Evolutionary conservation across 441 rosid species (phyloP), one percentile per base, ranked within the genome.

Genomic region (Caryocar brasiliense): DNA sequence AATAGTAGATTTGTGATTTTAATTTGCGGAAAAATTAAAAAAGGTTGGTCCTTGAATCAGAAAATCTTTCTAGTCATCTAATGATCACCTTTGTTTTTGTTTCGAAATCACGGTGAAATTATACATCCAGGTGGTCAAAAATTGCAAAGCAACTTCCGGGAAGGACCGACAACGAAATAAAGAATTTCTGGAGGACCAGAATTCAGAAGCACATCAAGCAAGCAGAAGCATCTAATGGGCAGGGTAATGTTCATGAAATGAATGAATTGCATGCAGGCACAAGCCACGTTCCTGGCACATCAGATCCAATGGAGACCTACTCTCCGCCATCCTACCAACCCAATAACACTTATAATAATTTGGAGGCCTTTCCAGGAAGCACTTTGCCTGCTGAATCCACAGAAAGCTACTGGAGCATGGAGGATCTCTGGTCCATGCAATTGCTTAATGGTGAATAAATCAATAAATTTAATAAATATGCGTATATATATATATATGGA

Each of bases 71-170:
- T n/a, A n/a, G n/a, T n/a, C n/a, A n/a, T n/a, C n/a, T n/a, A n/a
- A n/a, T n/a, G n/a, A n/a, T n/a, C n/a, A n/a, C n/a, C n/a, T n/a
- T n/a, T n/a, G n/a, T n/a, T n/a, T n/a, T n/a, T n/a, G n/a, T n/a
- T 17, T 17, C 15, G 6, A 13, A 14, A 6, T 39, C 25, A 18
- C 10, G 5, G 25, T 39, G 1, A 10, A 17, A 0, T 6, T 9
- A 2, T 7, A 6, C 19, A 11, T 40, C 7, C 55, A 88, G 99
- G 80, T 92, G 99, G 99, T 92, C 99, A 0, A 92, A 92, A 66
- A 92, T 92, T 5, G 97, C 97, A 0, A 92, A 92, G 73, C 95
- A 92, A 57, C 70, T 92, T 6, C 97, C 95, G 4, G 99, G 97
- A 54, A 85, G 99, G 71, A 92, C 99, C 0, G 99, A 92, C 63